phyloP scores from a whole-genome alignment of 148 eudicot species.

The Limonium bicolor region DNA sequence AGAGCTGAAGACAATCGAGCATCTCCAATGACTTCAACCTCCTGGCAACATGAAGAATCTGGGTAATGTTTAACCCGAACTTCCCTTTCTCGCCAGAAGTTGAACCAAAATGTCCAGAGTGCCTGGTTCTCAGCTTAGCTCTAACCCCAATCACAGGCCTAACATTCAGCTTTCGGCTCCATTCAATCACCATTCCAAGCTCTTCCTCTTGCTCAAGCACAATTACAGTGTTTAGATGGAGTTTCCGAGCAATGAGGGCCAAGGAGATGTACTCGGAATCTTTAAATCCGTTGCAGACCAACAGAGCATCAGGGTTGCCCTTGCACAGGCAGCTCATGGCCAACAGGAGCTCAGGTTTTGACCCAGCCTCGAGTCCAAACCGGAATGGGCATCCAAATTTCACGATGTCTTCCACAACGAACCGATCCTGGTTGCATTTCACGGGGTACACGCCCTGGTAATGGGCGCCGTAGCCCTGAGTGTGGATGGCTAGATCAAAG shows the following conservation, averaged over 20 bases:
- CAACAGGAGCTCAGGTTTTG: conserved; percentile 82
- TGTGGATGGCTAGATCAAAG: conserved; percentile 43
- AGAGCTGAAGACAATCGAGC: conserved; percentile 75
- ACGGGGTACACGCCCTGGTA: conserved; percentile 97
- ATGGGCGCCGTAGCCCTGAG: conserved; percentile 43
- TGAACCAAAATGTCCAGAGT: conserved; percentile 83
- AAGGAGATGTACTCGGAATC: conserved; percentile 72
- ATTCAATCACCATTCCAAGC: conserved; percentile 51
- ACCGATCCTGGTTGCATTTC: conserved; percentile 79
- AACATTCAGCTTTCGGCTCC: conserved; percentile 36
- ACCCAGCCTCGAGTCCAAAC: conserved; percentile 90
- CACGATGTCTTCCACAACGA: conserved; percentile 80
- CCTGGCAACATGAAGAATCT: conserved; percentile 61
- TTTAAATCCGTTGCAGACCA: conserved; percentile 85
- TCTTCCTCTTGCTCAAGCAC: conserved; percentile 89
- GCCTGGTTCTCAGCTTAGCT: conserved; percentile 88
- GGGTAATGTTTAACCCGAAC: conserved; percentile 60
- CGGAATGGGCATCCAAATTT: conserved; percentile 54
- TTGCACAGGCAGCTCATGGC: conserved; percentile 76
- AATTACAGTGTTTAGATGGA: conserved; percentile 55
- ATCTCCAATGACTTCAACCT: conserved; percentile 44
- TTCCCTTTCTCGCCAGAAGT: conserved; percentile 97
- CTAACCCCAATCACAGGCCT: conserved; percentile 71
- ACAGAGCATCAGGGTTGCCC: conserved; percentile 47
- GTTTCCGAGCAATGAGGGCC: conserved; percentile 54